Evolutionary conservation across 345 rosid species (phyloP).

Genomic region (Eucalyptus marginata): DNA sequence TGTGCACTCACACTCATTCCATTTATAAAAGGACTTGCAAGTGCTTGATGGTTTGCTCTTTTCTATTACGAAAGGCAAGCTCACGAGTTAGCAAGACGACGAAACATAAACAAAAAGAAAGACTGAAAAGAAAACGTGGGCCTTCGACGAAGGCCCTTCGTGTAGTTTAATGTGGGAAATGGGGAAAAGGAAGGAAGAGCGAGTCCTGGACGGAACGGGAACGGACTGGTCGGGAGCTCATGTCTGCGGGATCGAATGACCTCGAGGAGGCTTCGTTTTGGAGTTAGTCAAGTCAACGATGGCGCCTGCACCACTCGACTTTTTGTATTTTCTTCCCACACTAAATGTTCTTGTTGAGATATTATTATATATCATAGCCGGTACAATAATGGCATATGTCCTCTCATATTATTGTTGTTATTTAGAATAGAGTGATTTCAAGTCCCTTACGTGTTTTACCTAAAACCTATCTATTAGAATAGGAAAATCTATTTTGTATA

Average conservation of each 20-base stretch:
- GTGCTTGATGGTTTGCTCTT: not conserved
- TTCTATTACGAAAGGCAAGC: not conserved
- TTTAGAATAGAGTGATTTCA: too few species aligned
- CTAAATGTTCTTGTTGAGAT: not conserved
- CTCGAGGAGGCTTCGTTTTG: not conserved
- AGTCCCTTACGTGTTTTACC: accelerated
- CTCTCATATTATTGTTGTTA: not conserved
- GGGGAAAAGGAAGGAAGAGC: not conserved
- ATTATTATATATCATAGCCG: not conserved
- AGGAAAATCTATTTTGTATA: too few species aligned
- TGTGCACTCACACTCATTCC: not conserved
- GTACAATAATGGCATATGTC: not conserved
- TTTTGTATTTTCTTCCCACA: not conserved
- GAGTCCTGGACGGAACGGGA: not conserved
- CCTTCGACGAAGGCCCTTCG: not conserved
- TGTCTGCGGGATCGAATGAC: not conserved
- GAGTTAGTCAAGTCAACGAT: not conserved
- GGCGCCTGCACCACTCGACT: not conserved
- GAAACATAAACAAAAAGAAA: not conserved
- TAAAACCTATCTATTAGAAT: too few species aligned
- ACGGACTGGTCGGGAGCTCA: not conserved
- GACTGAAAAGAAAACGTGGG: not conserved
- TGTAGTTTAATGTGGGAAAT: not conserved
- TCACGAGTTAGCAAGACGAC: not conserved
- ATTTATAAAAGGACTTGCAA: not conserved